Evolutionary conservation across 352 stramenopile genomes (phyloP).

Genomic region (Globisporangium nunn): DNA sequence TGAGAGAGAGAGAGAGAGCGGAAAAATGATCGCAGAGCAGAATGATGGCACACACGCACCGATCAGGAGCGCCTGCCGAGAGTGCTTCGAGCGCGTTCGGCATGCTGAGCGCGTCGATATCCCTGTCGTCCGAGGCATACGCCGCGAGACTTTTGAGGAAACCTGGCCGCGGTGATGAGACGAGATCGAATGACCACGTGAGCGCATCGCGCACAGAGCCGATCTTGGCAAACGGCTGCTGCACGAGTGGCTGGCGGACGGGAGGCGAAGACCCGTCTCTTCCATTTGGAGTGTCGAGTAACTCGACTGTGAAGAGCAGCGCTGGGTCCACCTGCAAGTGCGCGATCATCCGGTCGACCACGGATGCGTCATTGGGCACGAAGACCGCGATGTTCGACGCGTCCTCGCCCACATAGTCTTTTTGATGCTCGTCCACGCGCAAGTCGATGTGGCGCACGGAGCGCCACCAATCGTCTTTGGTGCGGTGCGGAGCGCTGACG

Average conservation of each 20-base stretch:
- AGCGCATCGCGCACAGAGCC: conserved; percentile 60
- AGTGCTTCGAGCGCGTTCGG: conserved; percentile 42
- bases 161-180: conserved; percentile 44
- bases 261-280: conserved; percentile 7
- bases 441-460: conserved; percentile 74
- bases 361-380: conserved; percentile 43
- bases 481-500: conserved; percentile 52
- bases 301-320: conserved; percentile 35
- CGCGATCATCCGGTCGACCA: conserved; percentile 46
- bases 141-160: conserved; percentile 57
- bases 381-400: conserved; percentile 79
- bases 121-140: conserved; percentile 48
- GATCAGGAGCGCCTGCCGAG: conserved; percentile 7
- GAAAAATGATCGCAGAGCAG: not conserved
- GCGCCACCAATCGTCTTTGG: conserved; percentile 40
- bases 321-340: conserved; percentile 48
- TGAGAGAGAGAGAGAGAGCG: not conserved
- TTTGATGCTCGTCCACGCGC: conserved; percentile 34
- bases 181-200: conserved; percentile 71
- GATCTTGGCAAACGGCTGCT: conserved; percentile 45
- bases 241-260: conserved; percentile 1
- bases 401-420: conserved; percentile 38
- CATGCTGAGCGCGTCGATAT: conserved; percentile 35
- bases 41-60: conserved; percentile 24
- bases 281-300: conserved; percentile 3